A percentile compares a stretch with the other conserved stretches of the same genome.
Evolutionary conservation across 1,284 basidiomycete genomes (phyloP).

Genomic region (Amylostereum areolatum): DNA sequence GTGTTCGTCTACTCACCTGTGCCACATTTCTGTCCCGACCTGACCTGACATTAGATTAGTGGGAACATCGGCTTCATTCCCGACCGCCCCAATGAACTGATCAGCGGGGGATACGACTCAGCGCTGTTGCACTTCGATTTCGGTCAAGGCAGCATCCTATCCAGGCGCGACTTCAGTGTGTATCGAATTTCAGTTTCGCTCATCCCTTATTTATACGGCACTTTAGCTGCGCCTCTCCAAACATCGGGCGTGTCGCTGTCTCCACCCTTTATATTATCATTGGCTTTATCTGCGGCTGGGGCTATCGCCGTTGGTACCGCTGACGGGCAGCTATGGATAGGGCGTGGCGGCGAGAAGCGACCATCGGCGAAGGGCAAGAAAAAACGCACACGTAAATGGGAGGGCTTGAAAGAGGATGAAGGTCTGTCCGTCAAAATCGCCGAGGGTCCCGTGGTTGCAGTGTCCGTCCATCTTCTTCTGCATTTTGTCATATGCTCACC

Average conservation of each 20-base stretch:
- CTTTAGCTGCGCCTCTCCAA: conserved; percentile 32
- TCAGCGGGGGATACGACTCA: conserved; percentile 74
- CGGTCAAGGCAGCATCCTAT: conserved; percentile 48
- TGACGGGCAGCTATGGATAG: conserved; percentile 66
- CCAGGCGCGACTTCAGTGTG: conserved; percentile 55
- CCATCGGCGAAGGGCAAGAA: conserved; percentile 29
- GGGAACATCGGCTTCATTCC: conserved; percentile 64
- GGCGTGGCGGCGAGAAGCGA: conserved; percentile 58
- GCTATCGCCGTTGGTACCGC: conserved; percentile 66
- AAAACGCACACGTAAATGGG: conserved; percentile 64
- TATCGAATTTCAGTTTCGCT: conserved; percentile 1
- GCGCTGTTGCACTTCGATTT: conserved; percentile 64
- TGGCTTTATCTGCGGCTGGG: conserved; percentile 50
- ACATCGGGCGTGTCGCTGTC: conserved; percentile 50
- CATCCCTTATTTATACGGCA: neutral
- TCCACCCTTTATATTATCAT: conserved; percentile 65
- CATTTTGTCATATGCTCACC: conserved; percentile 5
- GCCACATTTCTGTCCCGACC: neutral
- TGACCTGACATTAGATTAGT: conserved; percentile 46
- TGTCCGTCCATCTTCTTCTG: conserved; percentile 36
- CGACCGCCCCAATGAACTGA: conserved; percentile 57
- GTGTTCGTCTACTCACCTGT: conserved; percentile 34
- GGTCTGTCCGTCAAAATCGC: conserved; percentile 46
- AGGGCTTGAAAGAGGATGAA: conserved; percentile 49
- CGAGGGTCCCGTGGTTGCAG: conserved; percentile 63